Base-by-base conservation (phyloP, 768 basidiomycete genomes). In the Astraeus odoratus region DNA sequence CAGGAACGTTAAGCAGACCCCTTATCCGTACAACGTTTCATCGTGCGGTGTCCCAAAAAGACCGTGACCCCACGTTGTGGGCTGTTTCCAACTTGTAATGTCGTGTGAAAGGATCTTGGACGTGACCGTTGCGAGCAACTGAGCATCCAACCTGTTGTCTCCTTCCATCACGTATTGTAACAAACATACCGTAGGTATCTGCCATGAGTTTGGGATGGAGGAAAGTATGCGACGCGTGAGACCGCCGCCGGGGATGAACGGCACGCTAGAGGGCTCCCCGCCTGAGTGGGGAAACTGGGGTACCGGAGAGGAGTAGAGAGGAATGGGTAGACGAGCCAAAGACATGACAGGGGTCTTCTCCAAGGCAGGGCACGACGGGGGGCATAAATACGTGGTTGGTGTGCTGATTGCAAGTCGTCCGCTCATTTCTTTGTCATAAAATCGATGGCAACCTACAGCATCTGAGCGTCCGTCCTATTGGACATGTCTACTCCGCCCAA, bases 161-260 rank as follows among this genome's bases (percentile, higher is more conserved):
- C 89, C 88, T 57, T 92, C 88, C 47, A 86, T 68, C 9, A 80
- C 86, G 56, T 86, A 91, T 38, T 86, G 83, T 39, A 88, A 66
- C 8, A 91, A 61, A 13, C 75, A 69, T 0, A 74, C 77, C 1
- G 73, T 75, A 19, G 82, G 81, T 33, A 76, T 70, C 16, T 68
- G 53, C 72, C 76, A 78, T 30, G 60, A 53, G 31, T 57, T 29
- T 1, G 79, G 73, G 20, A 89, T 55, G 6, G 83, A 73, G 2
- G 71, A 70, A 5, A 92, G 65, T 37, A 91, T 67, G 22, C 83
- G 73, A 33, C 78, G 72, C 0, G 83, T 79, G 23, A 91, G 66
- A 2, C 89, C 89, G 26, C 84, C 84, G 13, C 85, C 84, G 0
- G 88, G 87, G 23, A 90, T 81, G 64, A 87, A 83, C 25, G 87